These are phyloP conservation scores for Rhipidocladum racemiflorum DNA, from an alignment of 176 grass and related monocot species.

Conservation along the genomic window DNA sequence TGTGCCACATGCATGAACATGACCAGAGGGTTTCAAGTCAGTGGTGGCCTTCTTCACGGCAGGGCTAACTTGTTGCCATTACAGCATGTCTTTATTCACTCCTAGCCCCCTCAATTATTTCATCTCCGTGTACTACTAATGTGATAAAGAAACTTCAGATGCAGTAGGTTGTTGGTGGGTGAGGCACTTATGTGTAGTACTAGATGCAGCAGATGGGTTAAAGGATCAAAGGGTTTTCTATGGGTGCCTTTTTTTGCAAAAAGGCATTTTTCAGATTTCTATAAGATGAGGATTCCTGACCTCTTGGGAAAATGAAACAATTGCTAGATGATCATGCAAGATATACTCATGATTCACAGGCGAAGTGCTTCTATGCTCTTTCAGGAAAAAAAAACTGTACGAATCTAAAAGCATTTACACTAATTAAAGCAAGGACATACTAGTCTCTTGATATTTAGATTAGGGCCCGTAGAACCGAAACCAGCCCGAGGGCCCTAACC, in stretches of 20 bases:
- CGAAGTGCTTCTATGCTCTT: too few species aligned
- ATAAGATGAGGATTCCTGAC: neutral
- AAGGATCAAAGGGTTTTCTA: neutral
- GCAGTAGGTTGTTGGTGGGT: constrained; percentile 25
- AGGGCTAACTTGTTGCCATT: neutral
- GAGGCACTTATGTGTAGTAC: neutral
- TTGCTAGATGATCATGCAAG: neutral
- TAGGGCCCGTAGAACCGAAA: too few species aligned
- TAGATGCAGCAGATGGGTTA: neutral
- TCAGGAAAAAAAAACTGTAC: too few species aligned
- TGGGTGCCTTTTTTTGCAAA: too few species aligned
- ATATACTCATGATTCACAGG: too few species aligned
- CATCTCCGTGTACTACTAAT: neutral
- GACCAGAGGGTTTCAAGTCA: neutral
- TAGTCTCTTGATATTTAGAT: too few species aligned
- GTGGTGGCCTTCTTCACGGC: neutral
- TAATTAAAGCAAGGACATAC: too few species aligned
- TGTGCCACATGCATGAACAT: neutral
- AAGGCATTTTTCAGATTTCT: neutral
- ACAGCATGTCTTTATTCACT: constrained; percentile 6
- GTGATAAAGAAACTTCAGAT: neutral
- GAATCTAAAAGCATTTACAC: too few species aligned
- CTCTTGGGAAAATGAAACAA: neutral
- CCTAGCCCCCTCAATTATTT: constrained; percentile 29
- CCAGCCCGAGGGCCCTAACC: too few species aligned